These are phyloP conservation scores for Hemileccinum impolitum DNA, from an alignment of 768 basidiomycete species.

Conservation along the genomic window DNA sequence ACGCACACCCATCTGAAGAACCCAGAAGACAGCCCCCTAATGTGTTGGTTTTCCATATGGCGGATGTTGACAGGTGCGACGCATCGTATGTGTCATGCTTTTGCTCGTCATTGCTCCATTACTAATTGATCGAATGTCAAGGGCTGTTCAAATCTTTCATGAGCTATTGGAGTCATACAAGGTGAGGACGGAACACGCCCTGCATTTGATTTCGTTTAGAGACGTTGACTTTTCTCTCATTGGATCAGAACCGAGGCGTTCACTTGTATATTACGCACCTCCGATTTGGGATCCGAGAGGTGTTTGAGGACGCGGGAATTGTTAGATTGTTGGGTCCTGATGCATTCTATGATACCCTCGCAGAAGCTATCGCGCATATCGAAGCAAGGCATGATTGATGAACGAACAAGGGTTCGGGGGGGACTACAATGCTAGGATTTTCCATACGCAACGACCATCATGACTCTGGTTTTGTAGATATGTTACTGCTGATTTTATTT, in stretches of 20 bases:
- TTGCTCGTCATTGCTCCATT: not conserved
- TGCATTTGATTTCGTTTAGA: not conserved
- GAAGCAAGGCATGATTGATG: slow-evolving; percentile 23
- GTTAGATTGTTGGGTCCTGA: slow-evolving; percentile 41
- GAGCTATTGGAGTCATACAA: slow-evolving; percentile 78
- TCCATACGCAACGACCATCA: too few relatives aligned
- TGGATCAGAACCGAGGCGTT: slow-evolving; percentile 40
- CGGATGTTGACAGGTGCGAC: slow-evolving; percentile 87
- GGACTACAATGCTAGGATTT: not conserved
- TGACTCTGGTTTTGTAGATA: not conserved
- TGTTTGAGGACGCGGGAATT: slow-evolving; percentile 45
- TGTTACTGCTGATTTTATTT: not conserved
- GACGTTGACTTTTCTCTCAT: not conserved
- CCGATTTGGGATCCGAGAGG: slow-evolving; percentile 31
- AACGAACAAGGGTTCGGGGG: not conserved
- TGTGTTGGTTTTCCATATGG: slow-evolving; percentile 87
- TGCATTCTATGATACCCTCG: slow-evolving; percentile 42
- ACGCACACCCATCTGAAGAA: slow-evolving; percentile 85
- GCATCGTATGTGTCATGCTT: slow-evolving; percentile 67
- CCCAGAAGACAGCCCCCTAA: slow-evolving; percentile 72
- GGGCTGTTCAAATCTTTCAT: slow-evolving; percentile 79
- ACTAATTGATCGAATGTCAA: slow-evolving; percentile 28
- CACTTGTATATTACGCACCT: slow-evolving; percentile 46
- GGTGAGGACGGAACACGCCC: slow-evolving; percentile 34
- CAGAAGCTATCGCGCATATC: slow-evolving; percentile 39